A percentile compares a stretch with the other conserved stretches of the same genome.
These are phyloP conservation scores for Ilyonectria robusta DNA, from an alignment of 2,329 filamentous ascomycete genomes.

Conservation along the genomic window DNA sequence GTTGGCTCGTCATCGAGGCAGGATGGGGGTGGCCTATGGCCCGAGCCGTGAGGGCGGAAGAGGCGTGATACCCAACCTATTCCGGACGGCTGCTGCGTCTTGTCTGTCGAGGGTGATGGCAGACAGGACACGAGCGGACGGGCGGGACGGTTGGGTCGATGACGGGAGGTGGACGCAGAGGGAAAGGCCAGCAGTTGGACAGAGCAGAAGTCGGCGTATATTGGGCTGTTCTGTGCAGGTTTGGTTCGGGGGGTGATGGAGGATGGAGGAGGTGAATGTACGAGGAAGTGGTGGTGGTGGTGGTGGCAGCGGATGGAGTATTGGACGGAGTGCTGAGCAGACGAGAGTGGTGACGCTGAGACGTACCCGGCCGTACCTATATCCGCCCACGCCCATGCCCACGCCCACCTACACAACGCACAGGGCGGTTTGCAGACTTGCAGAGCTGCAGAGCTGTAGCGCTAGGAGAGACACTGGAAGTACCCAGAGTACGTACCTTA, in stretches of 20 bases:
- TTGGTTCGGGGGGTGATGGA: constrained; percentile 21
- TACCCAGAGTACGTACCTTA: background rate
- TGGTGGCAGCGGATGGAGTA: constrained; percentile 37
- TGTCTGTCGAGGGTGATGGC: constrained; percentile 38
- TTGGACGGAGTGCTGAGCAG: constrained; percentile 17
- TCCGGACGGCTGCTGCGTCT: constrained; percentile 44
- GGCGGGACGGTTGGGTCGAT: constrained; percentile 43
- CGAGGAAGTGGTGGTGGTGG: constrained; percentile 43
- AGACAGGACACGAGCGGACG: constrained; percentile 44
- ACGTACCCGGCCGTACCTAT: constrained; percentile 48
- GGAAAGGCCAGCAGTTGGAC: constrained; percentile 26
- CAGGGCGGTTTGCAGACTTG: constrained; percentile 8
- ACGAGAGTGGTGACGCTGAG: constrained; percentile 42
- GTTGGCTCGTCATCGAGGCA: constrained; percentile 52
- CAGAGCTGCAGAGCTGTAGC: constrained; percentile 14
- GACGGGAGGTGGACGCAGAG: constrained; percentile 28
- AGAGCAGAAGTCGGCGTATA: constrained; percentile 12
- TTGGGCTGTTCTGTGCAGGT: constrained; percentile 26
- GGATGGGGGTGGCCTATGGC: constrained; percentile 38
- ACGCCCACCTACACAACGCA: background rate
- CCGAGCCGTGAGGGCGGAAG: constrained; percentile 37
- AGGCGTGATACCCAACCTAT: constrained; percentile 48
- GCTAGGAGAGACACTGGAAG: background rate
- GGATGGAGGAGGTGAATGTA: constrained; percentile 37
- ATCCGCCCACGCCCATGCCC: constrained; percentile 38